phyloP scores from a whole-genome alignment of 106 monocot species.

The Vanilla planifolia region DNA sequence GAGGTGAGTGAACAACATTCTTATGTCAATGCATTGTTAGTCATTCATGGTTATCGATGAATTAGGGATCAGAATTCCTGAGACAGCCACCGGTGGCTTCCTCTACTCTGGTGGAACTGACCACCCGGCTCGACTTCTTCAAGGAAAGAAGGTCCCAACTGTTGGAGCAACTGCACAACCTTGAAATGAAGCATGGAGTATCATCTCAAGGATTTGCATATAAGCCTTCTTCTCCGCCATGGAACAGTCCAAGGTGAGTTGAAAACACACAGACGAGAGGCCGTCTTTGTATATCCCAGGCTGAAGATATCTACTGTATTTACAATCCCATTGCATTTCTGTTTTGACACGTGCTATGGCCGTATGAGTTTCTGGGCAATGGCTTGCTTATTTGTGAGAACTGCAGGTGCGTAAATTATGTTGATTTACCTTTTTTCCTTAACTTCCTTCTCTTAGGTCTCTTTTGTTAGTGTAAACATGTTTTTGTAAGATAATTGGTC shows the following conservation, averaged over 20 bases:
- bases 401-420: not conserved
- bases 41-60: not conserved
- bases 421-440: not conserved
- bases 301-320: not conserved
- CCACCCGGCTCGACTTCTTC: slow-evolving; percentile 96
- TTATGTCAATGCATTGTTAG: not conserved
- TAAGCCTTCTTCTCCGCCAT: slow-evolving; percentile 70
- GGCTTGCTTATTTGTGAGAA: not conserved
- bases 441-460: not conserved
- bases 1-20: slow-evolving; percentile 47
- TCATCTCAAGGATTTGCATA: slow-evolving; percentile 50
- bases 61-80: slow-evolving; percentile 43
- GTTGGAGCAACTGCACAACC: slow-evolving; percentile 91
- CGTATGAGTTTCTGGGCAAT: not conserved
- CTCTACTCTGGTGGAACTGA: slow-evolving; percentile 82
- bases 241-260: slow-evolving; percentile 60
- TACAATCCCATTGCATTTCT: not conserved
- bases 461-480: not conserved
- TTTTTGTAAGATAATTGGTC: not conserved
- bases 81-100: slow-evolving; percentile 58
- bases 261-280: not conserved
- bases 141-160: slow-evolving; percentile 91
- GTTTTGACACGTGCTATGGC: not conserved
- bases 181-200: slow-evolving; percentile 55
- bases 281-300: slow-evolving; percentile 27